Percentiles rank a stretch among this genome's conserved stretches.
Conservation (phyloP, 371 early-diverging fungal genomes). For the Funneliformis caledonium region DNA sequence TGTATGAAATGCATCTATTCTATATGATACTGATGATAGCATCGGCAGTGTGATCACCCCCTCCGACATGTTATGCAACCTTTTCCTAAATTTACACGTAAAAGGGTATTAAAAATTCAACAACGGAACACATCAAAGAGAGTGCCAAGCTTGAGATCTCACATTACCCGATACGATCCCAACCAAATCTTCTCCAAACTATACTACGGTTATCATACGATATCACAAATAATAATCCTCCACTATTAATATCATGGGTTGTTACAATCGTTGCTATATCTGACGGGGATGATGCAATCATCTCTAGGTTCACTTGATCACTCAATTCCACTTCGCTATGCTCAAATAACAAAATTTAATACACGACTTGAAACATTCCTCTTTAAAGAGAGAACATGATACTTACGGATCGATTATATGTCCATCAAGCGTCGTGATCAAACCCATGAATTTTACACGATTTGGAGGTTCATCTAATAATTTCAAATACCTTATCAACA, state of each 20-base stretch:
- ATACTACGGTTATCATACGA: not conserved
- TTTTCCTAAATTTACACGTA: not conserved
- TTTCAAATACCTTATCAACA: conserved; percentile 9
- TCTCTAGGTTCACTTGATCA: not conserved
- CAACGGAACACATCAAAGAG: too few species aligned
- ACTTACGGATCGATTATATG: conserved; percentile 2
- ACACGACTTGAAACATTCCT: not conserved
- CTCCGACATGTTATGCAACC: not conserved
- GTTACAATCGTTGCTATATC: not conserved
- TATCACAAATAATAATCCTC: not conserved
- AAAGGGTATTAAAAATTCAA: not conserved
- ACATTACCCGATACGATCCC: conserved; percentile 11
- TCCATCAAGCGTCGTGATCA: not conserved
- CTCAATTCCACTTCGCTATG: not conserved
- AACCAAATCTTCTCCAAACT: not conserved
- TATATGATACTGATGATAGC: not conserved
- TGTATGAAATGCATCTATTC: not conserved
- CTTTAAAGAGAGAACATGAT: not conserved
- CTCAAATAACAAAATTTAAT: not conserved
- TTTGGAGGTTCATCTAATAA: not conserved
- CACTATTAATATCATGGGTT: too few species aligned
- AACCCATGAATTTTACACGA: not conserved
- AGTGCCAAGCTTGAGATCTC: not conserved
- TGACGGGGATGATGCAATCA: not conserved
- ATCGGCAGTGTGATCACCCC: not conserved